phyloP scores from a whole-genome alignment of 2,329 filamentous ascomycete species.

The Monosporascus sp. region DNA sequence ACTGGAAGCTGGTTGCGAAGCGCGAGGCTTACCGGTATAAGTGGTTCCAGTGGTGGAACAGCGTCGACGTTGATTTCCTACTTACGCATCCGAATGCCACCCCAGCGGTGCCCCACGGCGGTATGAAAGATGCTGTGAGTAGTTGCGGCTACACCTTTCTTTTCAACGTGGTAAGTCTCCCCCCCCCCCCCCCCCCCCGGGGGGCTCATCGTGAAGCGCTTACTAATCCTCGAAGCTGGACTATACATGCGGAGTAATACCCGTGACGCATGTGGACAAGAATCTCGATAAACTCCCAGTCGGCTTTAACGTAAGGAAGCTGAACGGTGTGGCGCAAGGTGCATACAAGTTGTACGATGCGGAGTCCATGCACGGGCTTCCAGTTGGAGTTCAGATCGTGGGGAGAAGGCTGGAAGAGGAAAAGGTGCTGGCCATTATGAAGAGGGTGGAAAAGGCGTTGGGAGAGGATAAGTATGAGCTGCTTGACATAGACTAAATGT shows the following conservation, averaged over 20 bases:
- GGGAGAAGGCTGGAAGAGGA: conserved; percentile 78
- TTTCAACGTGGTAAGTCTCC: conserved; percentile 69
- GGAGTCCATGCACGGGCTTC: conserved; percentile 76
- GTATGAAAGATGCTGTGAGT: conserved; percentile 78
- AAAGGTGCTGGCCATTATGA: conserved; percentile 79
- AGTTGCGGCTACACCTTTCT: conserved; percentile 91
- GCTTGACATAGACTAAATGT: conserved; percentile 39
- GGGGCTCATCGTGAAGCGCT: background rate
- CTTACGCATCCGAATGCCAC: conserved; percentile 85
- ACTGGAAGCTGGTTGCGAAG: conserved; percentile 74
- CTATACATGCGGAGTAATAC: conserved; percentile 76
- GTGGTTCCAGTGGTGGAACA: conserved; percentile 85
- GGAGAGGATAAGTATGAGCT: conserved; percentile 49
- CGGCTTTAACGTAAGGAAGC: conserved; percentile 52
- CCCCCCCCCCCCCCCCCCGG: background rate
- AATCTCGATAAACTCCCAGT: conserved; percentile 59
- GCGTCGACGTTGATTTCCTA: conserved; percentile 68
- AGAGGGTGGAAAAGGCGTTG: conserved; percentile 68
- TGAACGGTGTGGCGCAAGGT: conserved; percentile 75
- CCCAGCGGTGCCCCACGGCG: conserved; percentile 79
- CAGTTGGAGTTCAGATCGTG: conserved; percentile 80
- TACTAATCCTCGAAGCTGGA: conserved; percentile 54
- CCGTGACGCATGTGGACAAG: conserved; percentile 78
- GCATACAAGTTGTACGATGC: conserved; percentile 86
- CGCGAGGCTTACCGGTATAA: conserved; percentile 71